phyloP scores from a whole-genome alignment of 164 flowering plant species.

The Dillenia turbinata region DNA sequence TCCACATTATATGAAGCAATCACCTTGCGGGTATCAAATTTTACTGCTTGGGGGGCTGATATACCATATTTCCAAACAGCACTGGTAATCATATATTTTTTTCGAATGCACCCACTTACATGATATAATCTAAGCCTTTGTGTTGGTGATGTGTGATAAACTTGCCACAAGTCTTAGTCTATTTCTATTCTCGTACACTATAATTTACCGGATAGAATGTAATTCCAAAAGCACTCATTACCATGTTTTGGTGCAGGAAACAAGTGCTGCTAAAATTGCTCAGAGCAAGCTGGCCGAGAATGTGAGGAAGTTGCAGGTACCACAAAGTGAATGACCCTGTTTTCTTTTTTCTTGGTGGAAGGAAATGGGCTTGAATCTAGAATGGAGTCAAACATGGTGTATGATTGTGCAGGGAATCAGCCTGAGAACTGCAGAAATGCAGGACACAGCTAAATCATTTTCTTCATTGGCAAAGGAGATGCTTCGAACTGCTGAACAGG shows the following conservation, averaged over 20 bases:
- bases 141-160: no score
- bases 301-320: conserved; percentile 70
- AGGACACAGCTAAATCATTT: conserved; percentile 73
- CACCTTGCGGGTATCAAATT: no score
- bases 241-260: conserved; percentile 40
- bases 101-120: neutral
- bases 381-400: neutral
- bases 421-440: conserved; percentile 65
- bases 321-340: no score
- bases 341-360: neutral
- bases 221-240: neutral
- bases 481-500: conserved; percentile 50
- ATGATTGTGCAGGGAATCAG: conserved; percentile 53
- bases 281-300: conserved; percentile 71
- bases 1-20: no score
- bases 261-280: conserved; percentile 47
- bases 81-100: neutral
- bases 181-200: neutral
- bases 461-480: conserved; percentile 75
- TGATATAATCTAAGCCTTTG: no score
- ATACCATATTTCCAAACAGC: neutral
- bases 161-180: no score
- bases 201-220: neutral
- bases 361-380: neutral
- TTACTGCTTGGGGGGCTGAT: no score